A percentile compares a stretch with the other conserved stretches of the same genome.
These are phyloP conservation scores for Pistacia integerrima DNA, from an alignment of 345 rosid genomes.

Conservation along the genomic window DNA sequence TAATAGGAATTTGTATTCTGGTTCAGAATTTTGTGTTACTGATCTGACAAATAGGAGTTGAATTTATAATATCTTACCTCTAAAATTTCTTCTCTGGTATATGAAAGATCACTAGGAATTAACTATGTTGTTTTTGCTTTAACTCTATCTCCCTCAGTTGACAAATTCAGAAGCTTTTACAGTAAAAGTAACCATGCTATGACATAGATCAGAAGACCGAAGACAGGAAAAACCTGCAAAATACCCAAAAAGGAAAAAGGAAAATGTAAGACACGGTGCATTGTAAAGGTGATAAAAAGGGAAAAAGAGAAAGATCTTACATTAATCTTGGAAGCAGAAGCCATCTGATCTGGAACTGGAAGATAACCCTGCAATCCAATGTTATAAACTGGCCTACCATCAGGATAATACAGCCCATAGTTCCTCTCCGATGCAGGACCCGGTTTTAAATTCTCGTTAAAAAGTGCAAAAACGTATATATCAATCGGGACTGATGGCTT, in stretches of 20 bases:
- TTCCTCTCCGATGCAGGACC: slow-evolving; percentile 93
- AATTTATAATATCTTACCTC: slow-evolving; percentile 30
- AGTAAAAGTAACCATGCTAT: slow-evolving; percentile 23
- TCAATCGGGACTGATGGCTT: slow-evolving; percentile 71
- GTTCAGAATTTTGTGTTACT: background rate
- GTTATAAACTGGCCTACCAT: slow-evolving; percentile 80
- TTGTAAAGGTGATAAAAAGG: background rate
- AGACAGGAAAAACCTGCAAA: slow-evolving; percentile 43
- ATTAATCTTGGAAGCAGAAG: slow-evolving; percentile 36
- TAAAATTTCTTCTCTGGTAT: background rate
- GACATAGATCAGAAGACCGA: slow-evolving; percentile 33
- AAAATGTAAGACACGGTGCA: background rate
- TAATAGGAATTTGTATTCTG: background rate
- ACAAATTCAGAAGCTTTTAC: background rate
- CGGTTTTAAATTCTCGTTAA: slow-evolving; percentile 85
- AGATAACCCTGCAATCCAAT: slow-evolving; percentile 67
- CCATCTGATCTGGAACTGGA: slow-evolving; percentile 66
- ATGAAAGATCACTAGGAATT: background rate
- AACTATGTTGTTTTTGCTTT: background rate
- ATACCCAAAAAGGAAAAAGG: background rate
- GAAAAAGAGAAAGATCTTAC: slow-evolving; percentile 33
- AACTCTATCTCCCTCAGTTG: background rate
- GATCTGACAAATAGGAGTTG: slow-evolving; percentile 20
- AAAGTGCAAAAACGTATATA: slow-evolving; percentile 79
- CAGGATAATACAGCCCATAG: slow-evolving; percentile 81